Evolutionary conservation across 2,329 filamentous ascomycete genomes (phyloP).

Genomic region (Trichoderma aggressivum): DNA sequence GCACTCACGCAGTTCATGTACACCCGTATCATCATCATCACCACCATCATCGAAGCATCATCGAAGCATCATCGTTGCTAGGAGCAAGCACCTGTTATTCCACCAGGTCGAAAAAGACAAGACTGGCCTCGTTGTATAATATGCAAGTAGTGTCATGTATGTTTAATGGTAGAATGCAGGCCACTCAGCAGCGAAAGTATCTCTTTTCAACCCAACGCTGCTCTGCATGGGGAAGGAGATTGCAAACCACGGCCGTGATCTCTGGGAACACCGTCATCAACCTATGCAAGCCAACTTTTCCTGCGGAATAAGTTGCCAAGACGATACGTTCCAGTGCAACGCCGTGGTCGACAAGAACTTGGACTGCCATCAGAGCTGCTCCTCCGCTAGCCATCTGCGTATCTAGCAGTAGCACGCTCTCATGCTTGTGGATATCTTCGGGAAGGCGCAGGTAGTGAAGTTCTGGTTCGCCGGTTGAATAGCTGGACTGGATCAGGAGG

Average conservation of each 20-base stretch:
- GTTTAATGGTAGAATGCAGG: background rate
- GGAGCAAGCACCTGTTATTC: background rate
- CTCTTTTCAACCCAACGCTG: constrained; percentile 84
- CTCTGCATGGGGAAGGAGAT: constrained; percentile 76
- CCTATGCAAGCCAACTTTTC: constrained; percentile 76
- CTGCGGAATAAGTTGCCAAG: constrained; percentile 88
- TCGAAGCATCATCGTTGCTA: background rate
- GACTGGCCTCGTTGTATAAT: background rate
- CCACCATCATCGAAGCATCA: background rate
- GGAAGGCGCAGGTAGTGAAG: constrained; percentile 85
- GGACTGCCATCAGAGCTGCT: constrained; percentile 84
- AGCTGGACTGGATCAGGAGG: constrained; percentile 85
- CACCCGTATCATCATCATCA: background rate
- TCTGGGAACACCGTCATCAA: constrained; percentile 85
- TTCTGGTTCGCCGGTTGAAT: constrained; percentile 83
- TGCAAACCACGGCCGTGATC: constrained; percentile 81
- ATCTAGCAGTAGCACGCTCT: constrained; percentile 82
- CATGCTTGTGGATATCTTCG: constrained; percentile 67
- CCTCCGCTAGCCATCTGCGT: constrained; percentile 94
- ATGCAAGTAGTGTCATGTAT: background rate
- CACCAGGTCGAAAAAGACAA: background rate
- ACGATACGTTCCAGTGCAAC: constrained; percentile 81
- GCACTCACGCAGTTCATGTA: background rate
- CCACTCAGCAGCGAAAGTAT: constrained; percentile 78
- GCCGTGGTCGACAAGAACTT: constrained; percentile 92